Evolutionary conservation across 2,329 filamentous ascomycete genomes (phyloP).

Genomic region (Tympanopsis confertula): DNA sequence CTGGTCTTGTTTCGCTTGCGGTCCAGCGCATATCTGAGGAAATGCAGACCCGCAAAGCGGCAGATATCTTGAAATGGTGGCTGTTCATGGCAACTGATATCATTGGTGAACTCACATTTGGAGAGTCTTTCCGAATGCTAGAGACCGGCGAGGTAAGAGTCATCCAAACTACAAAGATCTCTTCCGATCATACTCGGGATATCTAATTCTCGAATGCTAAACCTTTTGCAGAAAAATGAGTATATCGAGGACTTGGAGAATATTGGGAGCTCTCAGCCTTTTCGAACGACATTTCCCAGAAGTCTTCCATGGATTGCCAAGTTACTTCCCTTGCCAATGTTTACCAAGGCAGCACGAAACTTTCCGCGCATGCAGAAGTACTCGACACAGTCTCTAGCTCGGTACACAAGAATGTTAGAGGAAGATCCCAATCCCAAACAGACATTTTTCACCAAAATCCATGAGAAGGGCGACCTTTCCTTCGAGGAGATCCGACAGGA

Average conservation of each 20-base stretch:
- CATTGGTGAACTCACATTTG: neutral
- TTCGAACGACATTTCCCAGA: slow-evolving; percentile 16
- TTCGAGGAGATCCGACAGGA: neutral
- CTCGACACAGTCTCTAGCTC: slow-evolving; percentile 11
- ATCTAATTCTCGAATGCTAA: no score
- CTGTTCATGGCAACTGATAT: neutral
- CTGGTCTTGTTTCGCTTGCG: neutral
- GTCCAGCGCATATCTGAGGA: neutral
- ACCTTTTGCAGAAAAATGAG: slow-evolving; percentile 23
- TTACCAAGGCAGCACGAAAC: slow-evolving; percentile 5
- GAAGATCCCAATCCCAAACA: slow-evolving; percentile 7
- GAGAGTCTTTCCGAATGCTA: neutral
- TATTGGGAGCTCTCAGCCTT: slow-evolving; percentile 8
- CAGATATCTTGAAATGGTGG: neutral
- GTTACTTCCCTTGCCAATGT: slow-evolving; percentile 11
- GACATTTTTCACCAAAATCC: slow-evolving; percentile 25
- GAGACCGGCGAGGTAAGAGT: neutral
- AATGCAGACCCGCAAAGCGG: neutral
- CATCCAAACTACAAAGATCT: no score
- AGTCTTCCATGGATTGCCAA: slow-evolving; percentile 10
- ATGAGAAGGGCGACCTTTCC: neutral
- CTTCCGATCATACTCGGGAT: no score
- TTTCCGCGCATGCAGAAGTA: slow-evolving; percentile 10
- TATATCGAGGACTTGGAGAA: slow-evolving; percentile 25
- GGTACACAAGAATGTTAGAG: neutral